phyloP scores from a whole-genome alignment of 2,329 filamentous ascomycete genomes.

The Purpureocillium takamizusanense region DNA sequence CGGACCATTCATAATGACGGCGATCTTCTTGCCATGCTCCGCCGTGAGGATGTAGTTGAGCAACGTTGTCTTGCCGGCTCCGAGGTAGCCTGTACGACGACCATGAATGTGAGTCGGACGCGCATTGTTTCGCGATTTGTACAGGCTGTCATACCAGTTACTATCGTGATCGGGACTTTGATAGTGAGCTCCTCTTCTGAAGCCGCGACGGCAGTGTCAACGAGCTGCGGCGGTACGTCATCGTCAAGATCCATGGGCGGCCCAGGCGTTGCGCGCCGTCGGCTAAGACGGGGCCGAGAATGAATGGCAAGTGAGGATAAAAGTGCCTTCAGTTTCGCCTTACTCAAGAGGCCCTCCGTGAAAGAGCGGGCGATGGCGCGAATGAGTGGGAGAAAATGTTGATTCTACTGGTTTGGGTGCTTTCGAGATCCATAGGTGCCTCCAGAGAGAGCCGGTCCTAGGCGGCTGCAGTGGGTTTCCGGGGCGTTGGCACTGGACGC shows the following conservation, averaged over 20 bases:
- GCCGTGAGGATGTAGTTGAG: conserved; percentile 94
- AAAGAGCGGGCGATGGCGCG: no score
- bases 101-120: not conserved
- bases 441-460: no score
- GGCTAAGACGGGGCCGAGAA: no score
- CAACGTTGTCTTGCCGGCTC: conserved; percentile 89
- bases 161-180: conserved; percentile 78
- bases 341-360: no score
- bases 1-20: conserved; percentile 85
- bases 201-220: conserved; percentile 31
- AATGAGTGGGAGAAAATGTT: no score
- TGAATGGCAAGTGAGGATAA: no score
- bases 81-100: conserved; percentile 64
- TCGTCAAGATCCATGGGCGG: conserved; percentile 52
- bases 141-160: conserved; percentile 50
- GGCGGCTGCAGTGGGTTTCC: no score
- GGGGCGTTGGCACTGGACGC: no score
- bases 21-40: conserved; percentile 94
- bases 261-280: no score
- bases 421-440: no score
- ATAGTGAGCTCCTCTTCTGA: conserved; percentile 41
- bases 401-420: no score
- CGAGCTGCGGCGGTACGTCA: conserved; percentile 57
- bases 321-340: no score
- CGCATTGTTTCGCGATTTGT: not conserved